Evolutionary conservation across 768 basidiomycete species (phyloP).

Genomic region (Xerocomellus dryophilus): DNA sequence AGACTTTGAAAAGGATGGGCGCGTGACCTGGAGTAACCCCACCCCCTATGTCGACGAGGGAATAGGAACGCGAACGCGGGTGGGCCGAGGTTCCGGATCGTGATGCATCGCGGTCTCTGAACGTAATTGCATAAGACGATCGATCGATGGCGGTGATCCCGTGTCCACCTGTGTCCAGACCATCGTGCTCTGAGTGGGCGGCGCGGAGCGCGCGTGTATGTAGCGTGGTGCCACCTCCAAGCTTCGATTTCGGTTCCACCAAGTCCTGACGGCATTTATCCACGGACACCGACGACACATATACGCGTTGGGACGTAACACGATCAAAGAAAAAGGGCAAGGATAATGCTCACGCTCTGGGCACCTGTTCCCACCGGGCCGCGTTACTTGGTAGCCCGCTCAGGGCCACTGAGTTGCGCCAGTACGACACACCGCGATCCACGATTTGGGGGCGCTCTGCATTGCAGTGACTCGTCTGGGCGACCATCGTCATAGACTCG

Average conservation of each 20-base stretch:
- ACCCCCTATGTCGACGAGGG: background rate
- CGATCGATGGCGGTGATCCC: background rate
- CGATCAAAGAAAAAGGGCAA: background rate
- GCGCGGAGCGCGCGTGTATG: background rate
- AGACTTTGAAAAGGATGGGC: background rate
- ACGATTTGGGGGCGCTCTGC: background rate
- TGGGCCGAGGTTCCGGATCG: background rate
- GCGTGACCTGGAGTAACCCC: background rate
- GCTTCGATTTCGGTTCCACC: background rate
- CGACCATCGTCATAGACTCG: background rate
- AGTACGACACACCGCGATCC: background rate
- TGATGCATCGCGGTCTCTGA: background rate
- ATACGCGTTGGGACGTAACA: background rate
- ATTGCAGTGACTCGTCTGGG: background rate
- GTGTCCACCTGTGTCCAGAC: background rate
- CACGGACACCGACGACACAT: background rate
- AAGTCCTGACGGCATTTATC: background rate
- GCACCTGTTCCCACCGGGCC: background rate
- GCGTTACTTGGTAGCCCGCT: background rate
- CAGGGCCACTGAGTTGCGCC: background rate
- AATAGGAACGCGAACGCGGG: background rate
- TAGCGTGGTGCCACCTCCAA: background rate
- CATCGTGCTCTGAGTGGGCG: background rate
- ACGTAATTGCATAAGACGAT: background rate
- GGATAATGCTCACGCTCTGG: background rate